phyloP scores from a whole-genome alignment of 192 early-diverging fungal species.

The Dissophora globulifera region DNA sequence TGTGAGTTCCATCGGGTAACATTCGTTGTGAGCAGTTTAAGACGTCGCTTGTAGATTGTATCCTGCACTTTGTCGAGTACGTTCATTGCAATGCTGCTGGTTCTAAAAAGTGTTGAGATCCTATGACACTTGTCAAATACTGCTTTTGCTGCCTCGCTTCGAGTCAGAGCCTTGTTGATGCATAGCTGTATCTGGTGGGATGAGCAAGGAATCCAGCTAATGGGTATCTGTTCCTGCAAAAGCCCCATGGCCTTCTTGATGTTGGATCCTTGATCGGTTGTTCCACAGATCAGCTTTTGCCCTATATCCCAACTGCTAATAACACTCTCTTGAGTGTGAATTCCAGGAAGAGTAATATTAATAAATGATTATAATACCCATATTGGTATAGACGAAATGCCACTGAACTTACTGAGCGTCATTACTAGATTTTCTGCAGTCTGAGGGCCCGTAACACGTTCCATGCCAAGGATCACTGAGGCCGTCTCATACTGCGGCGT shows the following conservation, averaged over 20 bases:
- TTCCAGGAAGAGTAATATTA: constrained; percentile 7
- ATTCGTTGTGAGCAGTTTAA: constrained; percentile 9
- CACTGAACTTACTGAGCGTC: constrained; percentile 12
- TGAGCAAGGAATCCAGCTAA: constrained; percentile 12
- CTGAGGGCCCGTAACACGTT: neutral
- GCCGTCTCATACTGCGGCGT: neutral
- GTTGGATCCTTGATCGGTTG: constrained; percentile 32
- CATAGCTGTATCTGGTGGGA: constrained; percentile 21
- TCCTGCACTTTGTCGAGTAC: constrained; percentile 3
- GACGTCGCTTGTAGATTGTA: neutral
- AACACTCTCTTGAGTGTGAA: neutral
- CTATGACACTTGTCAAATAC: constrained; percentile 11
- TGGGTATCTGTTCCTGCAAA: neutral
- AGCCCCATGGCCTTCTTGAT: constrained; percentile 12
- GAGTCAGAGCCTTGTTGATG: constrained; percentile 23
- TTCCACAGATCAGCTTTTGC: constrained; percentile 19
- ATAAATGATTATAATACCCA: too few species aligned
- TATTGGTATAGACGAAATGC: too few species aligned
- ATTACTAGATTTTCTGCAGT: neutral
- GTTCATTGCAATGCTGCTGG: constrained; percentile 2
- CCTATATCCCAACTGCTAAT: constrained; percentile 1
- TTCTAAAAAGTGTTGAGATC: constrained; percentile 28
- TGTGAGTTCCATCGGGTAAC: constrained; percentile 20
- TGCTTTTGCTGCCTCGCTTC: neutral
- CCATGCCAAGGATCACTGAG: constrained; percentile 13